These are phyloP conservation scores for Ceraceosorus bombacis DNA, from an alignment of 1,284 basidiomycete species.

Conservation along the genomic window DNA sequence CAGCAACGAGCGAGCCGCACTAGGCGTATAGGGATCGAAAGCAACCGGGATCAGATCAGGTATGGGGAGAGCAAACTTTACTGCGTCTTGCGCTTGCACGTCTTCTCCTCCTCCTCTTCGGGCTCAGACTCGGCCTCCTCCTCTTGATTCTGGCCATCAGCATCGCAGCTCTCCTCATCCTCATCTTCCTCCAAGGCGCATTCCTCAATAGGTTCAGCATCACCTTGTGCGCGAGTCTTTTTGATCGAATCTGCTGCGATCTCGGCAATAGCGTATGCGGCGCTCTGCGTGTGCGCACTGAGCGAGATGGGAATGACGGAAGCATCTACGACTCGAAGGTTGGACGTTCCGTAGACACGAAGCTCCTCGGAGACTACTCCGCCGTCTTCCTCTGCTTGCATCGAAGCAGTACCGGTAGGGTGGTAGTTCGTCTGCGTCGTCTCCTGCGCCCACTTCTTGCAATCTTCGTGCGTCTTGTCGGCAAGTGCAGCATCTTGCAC, in stretches of 20 bases:
- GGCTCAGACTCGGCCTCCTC: slow-evolving; percentile 17
- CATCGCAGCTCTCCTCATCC: no score
- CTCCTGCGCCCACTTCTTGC: slow-evolving; percentile 51
- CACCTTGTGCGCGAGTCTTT: no score
- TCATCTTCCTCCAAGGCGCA: no score
- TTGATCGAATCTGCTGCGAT: slow-evolving; percentile 30
- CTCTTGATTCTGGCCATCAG: no score
- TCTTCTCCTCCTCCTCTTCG: slow-evolving; percentile 8
- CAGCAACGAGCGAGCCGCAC: no score
- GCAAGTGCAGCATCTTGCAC: slow-evolving; percentile 33
- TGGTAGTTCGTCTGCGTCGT: slow-evolving; percentile 54
- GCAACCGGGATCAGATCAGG: no score
- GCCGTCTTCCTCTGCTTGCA: slow-evolving; percentile 34
- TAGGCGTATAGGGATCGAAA: no score
- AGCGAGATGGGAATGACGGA: slow-evolving; percentile 47
- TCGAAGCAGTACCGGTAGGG: slow-evolving; percentile 50
- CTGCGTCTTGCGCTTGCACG: not conserved
- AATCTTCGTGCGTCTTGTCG: slow-evolving; percentile 47
- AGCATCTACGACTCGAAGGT: slow-evolving; percentile 31
- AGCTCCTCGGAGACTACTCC: slow-evolving; percentile 38
- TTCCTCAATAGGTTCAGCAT: no score
- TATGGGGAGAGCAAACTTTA: no score
- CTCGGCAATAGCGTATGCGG: slow-evolving; percentile 57
- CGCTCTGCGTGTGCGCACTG: slow-evolving; percentile 53
- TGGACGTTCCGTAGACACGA: slow-evolving; percentile 33